Evolutionary conservation across 2,329 filamentous ascomycete species (phyloP).

Genomic region (Westerdykella ornata): DNA sequence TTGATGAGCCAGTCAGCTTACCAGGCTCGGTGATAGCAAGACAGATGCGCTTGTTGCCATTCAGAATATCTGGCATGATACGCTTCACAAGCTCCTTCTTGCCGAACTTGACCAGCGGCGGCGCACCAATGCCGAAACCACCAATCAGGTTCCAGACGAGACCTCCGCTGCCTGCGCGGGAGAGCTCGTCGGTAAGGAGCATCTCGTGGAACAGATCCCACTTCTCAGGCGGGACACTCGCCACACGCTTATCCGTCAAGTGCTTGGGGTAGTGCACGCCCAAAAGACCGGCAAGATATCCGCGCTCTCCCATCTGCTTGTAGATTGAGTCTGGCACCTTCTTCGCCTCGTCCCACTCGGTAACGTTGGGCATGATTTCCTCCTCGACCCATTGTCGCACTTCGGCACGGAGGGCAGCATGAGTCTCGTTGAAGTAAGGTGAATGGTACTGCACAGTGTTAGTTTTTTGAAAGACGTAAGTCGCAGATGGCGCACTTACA

Average conservation of each 20-base stretch:
- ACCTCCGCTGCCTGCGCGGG: conserved; percentile 78
- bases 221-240: conserved; percentile 74
- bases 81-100: conserved; percentile 77
- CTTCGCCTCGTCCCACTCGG: conserved; percentile 95
- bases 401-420: conserved; percentile 84
- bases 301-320: conserved; percentile 88
- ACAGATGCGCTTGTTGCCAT: conserved; percentile 94
- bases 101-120: conserved; percentile 86
- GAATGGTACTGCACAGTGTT: conserved; percentile 67
- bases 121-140: conserved; percentile 92
- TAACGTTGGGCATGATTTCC: conserved; percentile 84
- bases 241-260: conserved; percentile 63
- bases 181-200: conserved; percentile 90
- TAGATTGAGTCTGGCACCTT: conserved; percentile 83
- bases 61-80: conserved; percentile 79
- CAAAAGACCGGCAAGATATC: conserved; percentile 87
- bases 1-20: conserved; percentile 13
- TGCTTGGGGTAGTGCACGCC: conserved; percentile 75
- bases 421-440: conserved; percentile 91
- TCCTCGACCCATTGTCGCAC: conserved; percentile 85
- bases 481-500: conserved; percentile 50
- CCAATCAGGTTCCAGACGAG: conserved; percentile 96
- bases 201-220: conserved; percentile 99
- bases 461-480: not conserved
- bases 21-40: conserved; percentile 85